Conservation (phyloP, 2,329 filamentous ascomycete genomes). For the Fusarium aywerte region DNA sequence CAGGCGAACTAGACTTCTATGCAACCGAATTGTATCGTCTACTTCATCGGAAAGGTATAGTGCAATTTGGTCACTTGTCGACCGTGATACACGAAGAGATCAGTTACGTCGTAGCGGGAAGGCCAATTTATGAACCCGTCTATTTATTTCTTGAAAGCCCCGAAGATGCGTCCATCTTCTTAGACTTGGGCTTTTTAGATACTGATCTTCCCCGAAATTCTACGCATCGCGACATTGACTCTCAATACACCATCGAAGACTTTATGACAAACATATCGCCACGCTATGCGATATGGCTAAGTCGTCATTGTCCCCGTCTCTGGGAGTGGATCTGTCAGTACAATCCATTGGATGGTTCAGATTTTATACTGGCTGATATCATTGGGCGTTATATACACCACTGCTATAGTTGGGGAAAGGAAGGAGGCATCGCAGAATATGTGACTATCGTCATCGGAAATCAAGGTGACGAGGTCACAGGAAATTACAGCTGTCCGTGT, state of each 20-base stretch:
- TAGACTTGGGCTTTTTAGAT: neutral
- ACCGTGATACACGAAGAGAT: neutral
- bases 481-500: neutral
- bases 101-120: rapidly evolving
- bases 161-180: neutral
- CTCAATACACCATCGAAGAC: rapidly evolving
- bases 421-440: no score
- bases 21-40: neutral
- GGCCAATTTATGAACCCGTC: rapidly evolving
- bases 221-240: rapidly evolving
- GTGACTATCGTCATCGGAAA: rapidly evolving
- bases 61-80: neutral
- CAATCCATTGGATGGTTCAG: neutral
- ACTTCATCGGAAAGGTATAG: rapidly evolving
- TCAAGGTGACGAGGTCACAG: rapidly evolving
- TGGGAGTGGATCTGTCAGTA: neutral
- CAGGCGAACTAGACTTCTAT: neutral
- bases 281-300: neutral
- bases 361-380: neutral
- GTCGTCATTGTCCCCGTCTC: neutral
- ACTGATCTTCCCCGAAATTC: rapidly evolving
- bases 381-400: no score
- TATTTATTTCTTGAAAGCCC: neutral
- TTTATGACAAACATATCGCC: neutral
- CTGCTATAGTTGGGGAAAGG: no score